Conservation (phyloP, 2,329 filamentous ascomycete species). For the Talaromyces sp. region DNA sequence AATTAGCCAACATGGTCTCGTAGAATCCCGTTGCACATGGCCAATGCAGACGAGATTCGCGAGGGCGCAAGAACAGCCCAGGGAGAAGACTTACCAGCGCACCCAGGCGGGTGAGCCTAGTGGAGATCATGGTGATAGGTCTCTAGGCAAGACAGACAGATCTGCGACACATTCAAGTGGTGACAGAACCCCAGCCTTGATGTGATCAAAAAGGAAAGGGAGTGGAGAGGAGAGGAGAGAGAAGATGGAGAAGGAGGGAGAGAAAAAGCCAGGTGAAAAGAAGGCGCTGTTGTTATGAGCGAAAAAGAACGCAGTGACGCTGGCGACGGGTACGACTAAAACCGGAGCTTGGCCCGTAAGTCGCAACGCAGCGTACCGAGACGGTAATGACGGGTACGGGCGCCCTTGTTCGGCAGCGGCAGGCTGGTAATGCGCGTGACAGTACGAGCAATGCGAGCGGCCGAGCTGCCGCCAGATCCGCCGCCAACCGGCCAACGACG, state of each 20-base stretch:
- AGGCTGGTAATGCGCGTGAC: conserved; percentile 1
- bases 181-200: conserved; percentile 23
- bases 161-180: conserved; percentile 34
- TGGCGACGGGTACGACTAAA: conserved; percentile 18
- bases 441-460: not conserved
- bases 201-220: conserved; percentile 25
- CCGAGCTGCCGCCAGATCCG: not conserved
- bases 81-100: conserved; percentile 38
- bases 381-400: conserved; percentile 4
- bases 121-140: conserved; percentile 44
- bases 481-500: not conserved
- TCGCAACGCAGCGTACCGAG: conserved; percentile 20
- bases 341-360: conserved; percentile 37
- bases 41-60: not conserved
- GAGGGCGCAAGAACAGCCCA: not conserved
- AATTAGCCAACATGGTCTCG: conserved; percentile 4
- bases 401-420: not conserved
- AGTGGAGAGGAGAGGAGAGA: conserved; percentile 29
- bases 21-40: not conserved
- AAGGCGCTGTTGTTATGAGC: conserved; percentile 35
- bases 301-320: conserved; percentile 25
- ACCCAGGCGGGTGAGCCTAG: conserved; percentile 43
- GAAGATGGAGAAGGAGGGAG: conserved; percentile 30
- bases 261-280: conserved; percentile 33
- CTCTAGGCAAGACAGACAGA: conserved; percentile 33